These are phyloP conservation scores for Umbilicaria muhlenbergii DNA, from an alignment of 495 filamentous ascomycete species.

Conservation along the genomic window DNA sequence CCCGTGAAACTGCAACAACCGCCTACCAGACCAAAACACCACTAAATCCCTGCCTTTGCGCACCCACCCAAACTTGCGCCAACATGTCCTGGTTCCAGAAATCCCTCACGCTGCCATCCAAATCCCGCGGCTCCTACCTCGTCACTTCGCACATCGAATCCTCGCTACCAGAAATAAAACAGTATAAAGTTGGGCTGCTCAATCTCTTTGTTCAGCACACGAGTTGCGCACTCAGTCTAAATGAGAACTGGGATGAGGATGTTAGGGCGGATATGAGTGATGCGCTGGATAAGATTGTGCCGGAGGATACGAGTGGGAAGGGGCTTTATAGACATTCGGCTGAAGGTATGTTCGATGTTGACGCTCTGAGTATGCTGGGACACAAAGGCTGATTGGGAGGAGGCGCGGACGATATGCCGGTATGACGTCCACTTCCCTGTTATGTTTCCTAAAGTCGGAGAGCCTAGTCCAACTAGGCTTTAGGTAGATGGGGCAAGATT, in stretches of 20 bases:
- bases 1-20: conserved; percentile 7
- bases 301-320: conserved; percentile 48
- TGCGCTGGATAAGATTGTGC: conserved; percentile 76
- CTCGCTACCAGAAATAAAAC: conserved; percentile 55
- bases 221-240: conserved; percentile 67
- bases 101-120: conserved; percentile 54
- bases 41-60: conserved; percentile 4
- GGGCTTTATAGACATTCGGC: conserved; percentile 79
- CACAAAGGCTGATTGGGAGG: too few relatives aligned
- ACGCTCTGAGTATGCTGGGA: too few relatives aligned
- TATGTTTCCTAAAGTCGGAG: background rate
- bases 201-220: conserved; percentile 89
- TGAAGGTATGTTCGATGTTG: conserved; percentile 38
- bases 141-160: conserved; percentile 57
- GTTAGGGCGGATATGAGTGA: conserved; percentile 83
- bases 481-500: background rate
- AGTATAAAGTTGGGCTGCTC: conserved; percentile 74
- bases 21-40: conserved; percentile 11
- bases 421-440: conserved; percentile 16
- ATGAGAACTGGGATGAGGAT: conserved; percentile 89
- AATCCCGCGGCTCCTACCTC: conserved; percentile 73
- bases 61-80: conserved; percentile 1
- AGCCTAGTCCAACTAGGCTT: background rate
- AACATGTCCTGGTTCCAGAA: conserved; percentile 70
- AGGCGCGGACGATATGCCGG: conserved; percentile 67